Evolutionary conservation across 2,329 filamentous ascomycete species (phyloP).

Genomic region (Aspergillus sp.): DNA sequence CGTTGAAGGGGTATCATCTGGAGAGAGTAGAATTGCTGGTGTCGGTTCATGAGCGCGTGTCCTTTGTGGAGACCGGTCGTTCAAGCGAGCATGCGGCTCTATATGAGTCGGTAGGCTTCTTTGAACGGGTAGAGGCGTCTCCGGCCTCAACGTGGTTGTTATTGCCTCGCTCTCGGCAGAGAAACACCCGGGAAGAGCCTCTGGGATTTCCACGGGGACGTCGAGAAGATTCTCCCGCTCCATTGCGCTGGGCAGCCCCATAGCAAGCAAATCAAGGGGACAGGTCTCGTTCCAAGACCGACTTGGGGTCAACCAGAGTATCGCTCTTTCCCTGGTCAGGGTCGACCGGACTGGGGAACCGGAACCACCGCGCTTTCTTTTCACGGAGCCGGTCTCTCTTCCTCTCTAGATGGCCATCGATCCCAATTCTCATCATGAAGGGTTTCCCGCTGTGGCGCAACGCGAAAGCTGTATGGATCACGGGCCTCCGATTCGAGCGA

Average conservation of each 20-base stretch:
- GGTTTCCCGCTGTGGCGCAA: not conserved
- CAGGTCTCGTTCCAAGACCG: too few relatives aligned
- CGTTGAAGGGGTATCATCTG: too few relatives aligned
- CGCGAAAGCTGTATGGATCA: slow-evolving; percentile 3
- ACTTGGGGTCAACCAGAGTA: slow-evolving; percentile 1
- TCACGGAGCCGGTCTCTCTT: not conserved
- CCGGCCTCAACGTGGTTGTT: too few relatives aligned
- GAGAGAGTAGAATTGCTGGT: too few relatives aligned
- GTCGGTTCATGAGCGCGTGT: too few relatives aligned
- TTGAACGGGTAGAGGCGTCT: too few relatives aligned
- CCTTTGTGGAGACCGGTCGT: too few relatives aligned
- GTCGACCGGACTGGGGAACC: not conserved
- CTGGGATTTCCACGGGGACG: not conserved
- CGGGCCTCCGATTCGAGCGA: not conserved
- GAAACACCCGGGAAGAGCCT: too few relatives aligned
- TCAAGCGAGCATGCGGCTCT: too few relatives aligned
- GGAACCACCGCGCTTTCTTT: not conserved
- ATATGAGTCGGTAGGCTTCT: too few relatives aligned
- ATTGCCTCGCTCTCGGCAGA: too few relatives aligned
- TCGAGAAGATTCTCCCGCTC: slow-evolving; percentile 1
- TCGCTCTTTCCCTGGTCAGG: slow-evolving; percentile 1
- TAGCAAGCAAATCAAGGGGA: not conserved
- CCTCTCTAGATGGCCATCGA: not conserved
- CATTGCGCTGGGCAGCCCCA: slow-evolving; percentile 1
- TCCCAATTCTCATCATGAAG: slow-evolving; percentile 1